Evolutionary conservation across 768 basidiomycete genomes (phyloP).

Genomic region (Coprinopsis cinerea): DNA sequence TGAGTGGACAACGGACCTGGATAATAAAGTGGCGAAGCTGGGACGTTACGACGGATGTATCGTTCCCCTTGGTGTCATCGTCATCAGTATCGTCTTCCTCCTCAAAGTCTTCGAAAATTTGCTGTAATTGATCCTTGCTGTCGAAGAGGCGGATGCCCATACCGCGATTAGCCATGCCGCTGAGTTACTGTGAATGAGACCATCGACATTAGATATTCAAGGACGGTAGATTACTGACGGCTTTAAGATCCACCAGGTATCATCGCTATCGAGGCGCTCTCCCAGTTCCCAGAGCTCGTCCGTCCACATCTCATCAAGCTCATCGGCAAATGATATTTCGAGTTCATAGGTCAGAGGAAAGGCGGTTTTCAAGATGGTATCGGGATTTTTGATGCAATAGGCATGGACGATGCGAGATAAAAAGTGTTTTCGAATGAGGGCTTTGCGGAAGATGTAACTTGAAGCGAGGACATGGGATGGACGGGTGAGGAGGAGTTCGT

Average conservation of each 20-base stretch:
- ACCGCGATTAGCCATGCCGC: constrained; percentile 92
- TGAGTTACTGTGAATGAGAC: constrained; percentile 16
- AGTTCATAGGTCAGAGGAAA: constrained; percentile 78
- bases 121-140: constrained; percentile 60
- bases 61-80: constrained; percentile 19
- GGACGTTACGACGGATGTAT: constrained; percentile 65
- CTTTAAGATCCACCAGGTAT: constrained; percentile 91
- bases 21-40: constrained; percentile 95
- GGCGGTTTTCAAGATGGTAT: constrained; percentile 47
- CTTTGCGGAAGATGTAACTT: constrained; percentile 85
- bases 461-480: constrained; percentile 59
- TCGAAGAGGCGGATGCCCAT: constrained; percentile 92
- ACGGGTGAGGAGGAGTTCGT: constrained; percentile 56
- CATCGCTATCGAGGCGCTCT: constrained; percentile 43
- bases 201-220: constrained; percentile 6
- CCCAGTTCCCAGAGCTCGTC: constrained; percentile 92
- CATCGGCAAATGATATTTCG: constrained; percentile 86
- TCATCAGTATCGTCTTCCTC: constrained; percentile 39
- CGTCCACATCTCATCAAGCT: constrained; percentile 87
- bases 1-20: constrained; percentile 50
- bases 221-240: constrained; percentile 40
- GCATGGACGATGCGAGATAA: constrained; percentile 68
- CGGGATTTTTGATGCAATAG: constrained; percentile 65
- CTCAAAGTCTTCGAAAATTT: constrained; percentile 82
- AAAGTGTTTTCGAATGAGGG: constrained; percentile 91